These are phyloP conservation scores for Coriolopsis trogii DNA, from an alignment of 1,284 basidiomycete genomes.

Conservation along the genomic window DNA sequence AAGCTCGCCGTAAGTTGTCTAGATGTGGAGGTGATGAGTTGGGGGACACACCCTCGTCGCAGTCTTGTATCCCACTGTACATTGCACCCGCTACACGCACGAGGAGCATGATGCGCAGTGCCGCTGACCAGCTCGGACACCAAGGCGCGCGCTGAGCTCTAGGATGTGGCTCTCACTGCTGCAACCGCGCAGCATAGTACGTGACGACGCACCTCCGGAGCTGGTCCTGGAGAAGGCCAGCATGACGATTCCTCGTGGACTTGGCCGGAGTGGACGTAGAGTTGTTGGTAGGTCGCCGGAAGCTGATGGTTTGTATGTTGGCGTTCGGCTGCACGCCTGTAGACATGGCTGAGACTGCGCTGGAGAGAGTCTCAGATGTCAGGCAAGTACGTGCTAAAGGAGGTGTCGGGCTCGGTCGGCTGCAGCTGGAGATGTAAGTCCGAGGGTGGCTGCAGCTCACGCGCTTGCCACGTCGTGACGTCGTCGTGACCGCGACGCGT, in stretches of 20 bases:
- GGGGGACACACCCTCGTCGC: conserved; percentile 93
- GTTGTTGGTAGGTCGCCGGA: conserved; percentile 49
- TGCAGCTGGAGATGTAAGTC: too few species aligned
- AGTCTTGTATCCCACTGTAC: conserved; percentile 96
- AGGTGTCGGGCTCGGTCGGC: too few species aligned
- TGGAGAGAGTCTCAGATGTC: too few species aligned
- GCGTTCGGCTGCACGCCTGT: conserved; percentile 22
- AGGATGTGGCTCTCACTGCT: neutral
- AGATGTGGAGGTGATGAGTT: too few species aligned
- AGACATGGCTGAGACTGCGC: conserved; percentile 22
- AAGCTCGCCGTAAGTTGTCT: conserved; percentile 14
- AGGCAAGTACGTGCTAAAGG: too few species aligned
- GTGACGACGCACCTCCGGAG: conserved; percentile 56
- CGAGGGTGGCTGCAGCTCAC: too few species aligned
- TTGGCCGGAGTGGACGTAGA: conserved; percentile 32
- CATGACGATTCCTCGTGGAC: conserved; percentile 49
- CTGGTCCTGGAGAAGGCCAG: conserved; percentile 76
- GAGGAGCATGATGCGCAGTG: conserved; percentile 83
- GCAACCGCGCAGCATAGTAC: neutral
- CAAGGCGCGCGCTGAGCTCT: conserved; percentile 78
- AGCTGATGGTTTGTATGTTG: conserved; percentile 54
- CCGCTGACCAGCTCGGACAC: conserved; percentile 81
- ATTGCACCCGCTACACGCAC: conserved; percentile 87
- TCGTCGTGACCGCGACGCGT: conserved; percentile 17
- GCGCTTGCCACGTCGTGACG: conserved; percentile 14